Evolutionary conservation across 768 basidiomycete species (phyloP).

Genomic region (Tylopilus subfusipes): DNA sequence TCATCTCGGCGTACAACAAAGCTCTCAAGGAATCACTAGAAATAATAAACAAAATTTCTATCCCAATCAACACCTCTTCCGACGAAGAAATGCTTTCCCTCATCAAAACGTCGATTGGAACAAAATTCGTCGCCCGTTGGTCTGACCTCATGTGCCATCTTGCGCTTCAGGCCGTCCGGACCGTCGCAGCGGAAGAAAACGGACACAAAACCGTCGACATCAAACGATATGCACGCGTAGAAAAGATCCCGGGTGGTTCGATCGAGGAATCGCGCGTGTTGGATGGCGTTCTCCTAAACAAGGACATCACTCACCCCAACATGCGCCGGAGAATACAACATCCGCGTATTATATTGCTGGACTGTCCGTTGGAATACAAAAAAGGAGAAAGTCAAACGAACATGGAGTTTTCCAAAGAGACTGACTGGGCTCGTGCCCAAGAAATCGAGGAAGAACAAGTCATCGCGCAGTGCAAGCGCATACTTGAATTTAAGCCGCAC

Average conservation of each 20-base stretch:
- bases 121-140: slow-evolving; percentile 97
- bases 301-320: slow-evolving; percentile 96
- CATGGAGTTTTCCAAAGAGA: slow-evolving; percentile 94
- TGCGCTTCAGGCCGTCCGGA: slow-evolving; percentile 88
- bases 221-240: slow-evolving; percentile 96
- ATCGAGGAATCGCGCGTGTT: slow-evolving; percentile 90
- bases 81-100: slow-evolving; percentile 92
- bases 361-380: slow-evolving; percentile 98
- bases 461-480: slow-evolving; percentile 75
- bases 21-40: slow-evolving; percentile 89
- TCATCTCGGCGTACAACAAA: slow-evolving; percentile 97
- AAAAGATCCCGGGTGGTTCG: slow-evolving; percentile 96
- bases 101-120: slow-evolving; percentile 98
- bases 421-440: slow-evolving; percentile 89
- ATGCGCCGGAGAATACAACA: slow-evolving; percentile 91
- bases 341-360: slow-evolving; percentile 84
- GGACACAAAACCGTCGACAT: slow-evolving; percentile 90
- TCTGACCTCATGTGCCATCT: slow-evolving; percentile 96
- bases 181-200: slow-evolving; percentile 74
- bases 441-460: slow-evolving; percentile 98
- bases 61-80: slow-evolving; percentile 82
- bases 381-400: slow-evolving; percentile 99
- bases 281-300: slow-evolving; percentile 94
- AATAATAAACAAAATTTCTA: slow-evolving; percentile 82
- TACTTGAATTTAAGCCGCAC: slow-evolving; percentile 94